A percentile compares a stretch with the other conserved stretches of the same genome.
Conservation (phyloP, 1,284 basidiomycete genomes). For the Pseudozyma pruni region DNA sequence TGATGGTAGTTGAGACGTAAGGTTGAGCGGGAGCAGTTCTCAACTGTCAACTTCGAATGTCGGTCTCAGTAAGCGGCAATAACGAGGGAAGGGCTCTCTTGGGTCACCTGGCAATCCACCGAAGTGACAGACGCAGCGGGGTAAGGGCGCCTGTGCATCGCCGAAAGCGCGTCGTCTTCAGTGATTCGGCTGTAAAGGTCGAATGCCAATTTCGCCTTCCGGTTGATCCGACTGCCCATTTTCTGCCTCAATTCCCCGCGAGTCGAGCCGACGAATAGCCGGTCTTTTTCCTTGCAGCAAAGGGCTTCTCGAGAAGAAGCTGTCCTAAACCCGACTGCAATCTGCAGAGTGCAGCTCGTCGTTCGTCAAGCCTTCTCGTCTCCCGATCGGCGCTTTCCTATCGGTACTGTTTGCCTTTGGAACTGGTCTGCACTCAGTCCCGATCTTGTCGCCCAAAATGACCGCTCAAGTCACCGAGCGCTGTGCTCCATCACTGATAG, state of each 20-base stretch:
- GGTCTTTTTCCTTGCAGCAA: not conserved
- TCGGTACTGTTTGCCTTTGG: too few relatives aligned
- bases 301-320: not conserved
- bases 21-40: not conserved
- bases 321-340: slow-evolving; percentile 4
- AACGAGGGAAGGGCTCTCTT: not conserved
- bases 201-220: too few relatives aligned
- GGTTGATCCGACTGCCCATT: not conserved
- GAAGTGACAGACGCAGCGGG: slow-evolving; percentile 6
- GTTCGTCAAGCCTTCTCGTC: not conserved
- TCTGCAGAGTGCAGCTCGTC: too few relatives aligned
- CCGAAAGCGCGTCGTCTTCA: not conserved
- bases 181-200: slow-evolving; percentile 30
- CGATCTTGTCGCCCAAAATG: not conserved
- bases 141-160: slow-evolving; percentile 1
- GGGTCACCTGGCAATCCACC: too few relatives aligned
- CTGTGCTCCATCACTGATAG: not conserved
- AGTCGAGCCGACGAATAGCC: slow-evolving; percentile 5
- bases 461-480: slow-evolving; percentile 1
- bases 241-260: not conserved
- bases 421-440: too few relatives aligned
- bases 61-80: not conserved
- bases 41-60: not conserved
- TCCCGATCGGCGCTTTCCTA: not conserved
- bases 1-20: slow-evolving; percentile 5